Base-by-base conservation (phyloP, 2,329 filamentous ascomycete genomes). In the Trichoderma guizhouense region DNA sequence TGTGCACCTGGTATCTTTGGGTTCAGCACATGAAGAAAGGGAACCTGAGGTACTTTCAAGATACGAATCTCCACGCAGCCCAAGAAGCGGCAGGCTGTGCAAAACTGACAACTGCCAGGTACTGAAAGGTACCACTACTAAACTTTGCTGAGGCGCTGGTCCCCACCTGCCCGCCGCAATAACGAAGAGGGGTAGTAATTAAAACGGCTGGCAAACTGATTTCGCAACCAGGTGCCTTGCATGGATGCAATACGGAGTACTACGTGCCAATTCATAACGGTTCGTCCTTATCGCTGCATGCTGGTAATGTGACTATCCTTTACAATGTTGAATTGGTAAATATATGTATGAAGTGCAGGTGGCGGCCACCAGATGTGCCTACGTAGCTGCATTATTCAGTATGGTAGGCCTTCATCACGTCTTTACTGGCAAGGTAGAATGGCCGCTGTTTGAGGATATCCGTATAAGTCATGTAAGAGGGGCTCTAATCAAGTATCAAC, bases 141-240 rank as follows among this genome's bases (percentile, higher is more conserved):
- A 14, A 14, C 30, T 60, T n/a, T 62, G 21, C 58, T 39, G 26
- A 57, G 53, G 53, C 53, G 8, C 30, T 30, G 18, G 28, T 67
- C 64, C 64, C 64, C 64, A 67, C 64, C 32, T 26, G 26, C 34
- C 51, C 51, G 64, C 34, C 34, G 34, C 30, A 47, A 70, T 12
- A 26, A 43, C 28, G 51, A 55, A 65, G 68, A 65, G 39, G 61
- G 57, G 61, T 70, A 36, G 47, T 24, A 64, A 51, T 62, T 47
- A 34, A 69, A 67, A 67, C 21, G 64, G 64, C 24, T 57, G 64
- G 34, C 53, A 67, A 26, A 53, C 24, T 6, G 26, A 32, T n/a
- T 67, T 57, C 47, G 28, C 43, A 65, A 26, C 43, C 9, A 60
- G 34, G 57, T 70, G 51, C 68, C 58, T 70, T 70, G 39, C 61